phyloP scores from a whole-genome alignment of 2,329 filamentous ascomycete genomes.

The Ophiocordyceps camponoti-saundersi region DNA sequence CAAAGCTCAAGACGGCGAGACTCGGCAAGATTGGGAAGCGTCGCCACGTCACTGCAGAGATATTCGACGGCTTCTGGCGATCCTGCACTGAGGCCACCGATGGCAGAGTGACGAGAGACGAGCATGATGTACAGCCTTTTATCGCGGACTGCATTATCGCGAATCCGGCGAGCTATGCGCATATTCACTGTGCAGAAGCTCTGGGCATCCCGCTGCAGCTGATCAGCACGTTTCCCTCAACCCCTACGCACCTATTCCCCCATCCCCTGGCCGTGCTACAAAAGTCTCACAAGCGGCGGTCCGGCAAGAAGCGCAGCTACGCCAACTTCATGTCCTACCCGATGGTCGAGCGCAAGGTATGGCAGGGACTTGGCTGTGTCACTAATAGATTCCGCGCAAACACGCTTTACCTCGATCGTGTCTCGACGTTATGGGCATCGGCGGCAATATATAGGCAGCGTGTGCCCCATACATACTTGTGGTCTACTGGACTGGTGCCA shows the following conservation, averaged over 20 bases:
- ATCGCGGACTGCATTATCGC: slow-evolving; percentile 70
- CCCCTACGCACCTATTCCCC: slow-evolving; percentile 57
- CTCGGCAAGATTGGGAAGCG: slow-evolving; percentile 55
- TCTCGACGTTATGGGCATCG: slow-evolving; percentile 63
- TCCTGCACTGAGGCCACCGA: slow-evolving; percentile 61
- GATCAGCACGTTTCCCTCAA: slow-evolving; percentile 82
- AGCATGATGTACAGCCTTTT: slow-evolving; percentile 49
- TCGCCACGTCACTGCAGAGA: slow-evolving; percentile 56
- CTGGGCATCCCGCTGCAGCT: slow-evolving; percentile 63
- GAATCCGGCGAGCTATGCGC: slow-evolving; percentile 64
- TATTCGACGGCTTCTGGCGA: slow-evolving; percentile 73
- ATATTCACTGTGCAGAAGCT: slow-evolving; percentile 65
- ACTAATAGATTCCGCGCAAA: slow-evolving; percentile 58
- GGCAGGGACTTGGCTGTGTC: slow-evolving; percentile 73
- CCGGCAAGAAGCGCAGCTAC: slow-evolving; percentile 54
- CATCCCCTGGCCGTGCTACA: slow-evolving; percentile 51
- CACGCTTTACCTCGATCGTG: slow-evolving; percentile 53
- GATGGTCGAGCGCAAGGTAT: slow-evolving; percentile 72
- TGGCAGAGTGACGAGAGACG: slow-evolving; percentile 39
- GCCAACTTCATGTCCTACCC: slow-evolving; percentile 71
- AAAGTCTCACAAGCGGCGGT: slow-evolving; percentile 37
- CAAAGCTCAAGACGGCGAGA: slow-evolving; percentile 53
- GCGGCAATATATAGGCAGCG: slow-evolving; percentile 55
- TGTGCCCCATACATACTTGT: slow-evolving; percentile 61
- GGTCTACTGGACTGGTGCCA: slow-evolving; percentile 47